Conservation (phyloP, 192 early-diverging fungal species). For the Coemansia erecta region DNA sequence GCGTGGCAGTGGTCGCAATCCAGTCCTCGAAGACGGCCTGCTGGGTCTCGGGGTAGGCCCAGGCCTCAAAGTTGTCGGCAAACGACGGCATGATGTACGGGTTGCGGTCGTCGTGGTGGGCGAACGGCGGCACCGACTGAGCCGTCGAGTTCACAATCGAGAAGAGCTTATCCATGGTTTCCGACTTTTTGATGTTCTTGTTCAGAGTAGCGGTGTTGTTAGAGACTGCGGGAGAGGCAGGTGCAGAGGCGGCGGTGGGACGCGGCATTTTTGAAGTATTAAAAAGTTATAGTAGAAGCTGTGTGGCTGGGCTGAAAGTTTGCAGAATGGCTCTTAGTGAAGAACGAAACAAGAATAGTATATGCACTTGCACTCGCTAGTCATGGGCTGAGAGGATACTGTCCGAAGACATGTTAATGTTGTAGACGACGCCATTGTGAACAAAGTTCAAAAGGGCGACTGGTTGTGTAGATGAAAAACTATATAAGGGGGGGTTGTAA, state of each 20-base stretch:
- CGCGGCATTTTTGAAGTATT: slow-evolving; percentile 25
- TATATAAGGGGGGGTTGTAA: slow-evolving; percentile 17
- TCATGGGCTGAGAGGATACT: slow-evolving; percentile 22
- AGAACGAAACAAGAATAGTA: slow-evolving; percentile 49
- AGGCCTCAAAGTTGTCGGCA: slow-evolving; percentile 47
- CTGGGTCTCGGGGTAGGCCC: slow-evolving; percentile 49
- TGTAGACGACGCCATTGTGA: slow-evolving; percentile 51
- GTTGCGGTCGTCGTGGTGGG: slow-evolving; percentile 30
- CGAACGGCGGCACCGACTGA: slow-evolving; percentile 26
- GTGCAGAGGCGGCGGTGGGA: slow-evolving; percentile 15
- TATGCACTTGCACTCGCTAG: slow-evolving; percentile 46
- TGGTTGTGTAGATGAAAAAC: slow-evolving; percentile 17
- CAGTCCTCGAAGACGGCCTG: slow-evolving; percentile 48
- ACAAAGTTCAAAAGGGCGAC: slow-evolving; percentile 36
- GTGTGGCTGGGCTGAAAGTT: slow-evolving; percentile 1
- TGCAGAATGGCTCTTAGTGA: slow-evolving; percentile 19
- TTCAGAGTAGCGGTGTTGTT: slow-evolving; percentile 8
- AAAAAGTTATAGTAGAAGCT: too few relatives aligned
- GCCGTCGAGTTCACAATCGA: slow-evolving; percentile 26
- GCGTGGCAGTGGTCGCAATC: slow-evolving; percentile 27
- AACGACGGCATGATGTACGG: slow-evolving; percentile 41
- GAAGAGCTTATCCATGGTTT: slow-evolving; percentile 48
- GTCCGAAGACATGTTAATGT: slow-evolving; percentile 50
- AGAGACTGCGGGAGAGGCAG: slow-evolving; percentile 33
- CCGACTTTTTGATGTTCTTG: slow-evolving; percentile 14